A percentile compares a stretch with the other conserved stretches of the same genome.
Evolutionary conservation across 2,329 filamentous ascomycete genomes (phyloP).

Genomic region (Ceratocystis cubensis): DNA sequence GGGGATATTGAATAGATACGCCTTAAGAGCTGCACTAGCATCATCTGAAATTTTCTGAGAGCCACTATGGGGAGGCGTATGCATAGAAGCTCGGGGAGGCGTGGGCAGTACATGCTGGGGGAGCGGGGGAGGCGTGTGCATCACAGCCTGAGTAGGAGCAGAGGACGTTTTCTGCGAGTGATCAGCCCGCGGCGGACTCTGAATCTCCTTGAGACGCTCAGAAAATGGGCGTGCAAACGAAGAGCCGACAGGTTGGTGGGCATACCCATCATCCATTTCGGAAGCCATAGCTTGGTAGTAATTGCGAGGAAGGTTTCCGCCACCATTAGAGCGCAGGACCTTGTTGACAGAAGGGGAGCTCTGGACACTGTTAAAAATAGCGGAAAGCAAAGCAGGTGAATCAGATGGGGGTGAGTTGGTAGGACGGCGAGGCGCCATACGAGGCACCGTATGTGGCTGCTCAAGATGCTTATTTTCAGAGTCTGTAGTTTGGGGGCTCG

Average conservation of each 20-base stretch:
- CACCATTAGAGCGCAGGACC: conserved; percentile 5
- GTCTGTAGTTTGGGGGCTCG: conserved; percentile 4
- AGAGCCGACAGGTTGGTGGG: conserved; percentile 13
- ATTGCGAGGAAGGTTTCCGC: neutral
- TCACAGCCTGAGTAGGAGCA: neutral
- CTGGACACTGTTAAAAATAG: conserved; percentile 16
- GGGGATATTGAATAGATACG: conserved; percentile 37
- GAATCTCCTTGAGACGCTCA: conserved; percentile 15
- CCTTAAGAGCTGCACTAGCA: conserved; percentile 42
- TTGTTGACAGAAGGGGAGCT: conserved; percentile 19
- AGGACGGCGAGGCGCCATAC: conserved; percentile 3
- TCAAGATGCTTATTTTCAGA: neutral
- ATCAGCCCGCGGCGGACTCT: conserved; percentile 7
- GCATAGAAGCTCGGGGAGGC: conserved; percentile 9
- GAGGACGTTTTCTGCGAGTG: neutral
- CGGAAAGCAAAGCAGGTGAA: conserved; percentile 10
- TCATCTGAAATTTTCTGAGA: conserved; percentile 25
- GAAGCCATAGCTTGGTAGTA: conserved; percentile 18
- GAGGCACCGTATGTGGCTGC: conserved; percentile 15
- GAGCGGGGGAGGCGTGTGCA: conserved; percentile 15
- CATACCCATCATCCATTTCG: conserved; percentile 14
- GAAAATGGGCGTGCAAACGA: conserved; percentile 15
- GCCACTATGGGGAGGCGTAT: conserved; percentile 13
- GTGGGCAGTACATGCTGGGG: conserved; percentile 12
- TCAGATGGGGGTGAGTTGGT: conserved; percentile 15